Evolutionary conservation across 169 alveolate genomes (phyloP).

Genomic region (Plasmodium gaboni): DNA sequence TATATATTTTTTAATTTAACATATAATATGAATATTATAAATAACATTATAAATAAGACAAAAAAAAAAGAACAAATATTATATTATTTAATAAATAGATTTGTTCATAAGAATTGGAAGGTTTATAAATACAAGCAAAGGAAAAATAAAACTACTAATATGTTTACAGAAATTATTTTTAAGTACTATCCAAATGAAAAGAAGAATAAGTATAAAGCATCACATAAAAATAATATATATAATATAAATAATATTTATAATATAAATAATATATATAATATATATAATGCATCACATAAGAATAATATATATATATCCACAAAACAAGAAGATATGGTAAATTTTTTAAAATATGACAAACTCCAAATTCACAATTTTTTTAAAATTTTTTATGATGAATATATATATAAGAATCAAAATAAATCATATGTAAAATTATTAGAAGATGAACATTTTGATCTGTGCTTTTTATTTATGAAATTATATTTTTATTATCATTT

Average conservation of each 20-base stretch:
- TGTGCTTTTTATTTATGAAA: constrained; percentile 62
- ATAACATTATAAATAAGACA: not conserved
- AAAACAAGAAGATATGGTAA: no score
- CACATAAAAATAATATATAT: not conserved
- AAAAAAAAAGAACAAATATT: not conserved
- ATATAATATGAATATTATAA: constrained; percentile 31
- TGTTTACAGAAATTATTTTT: constrained; percentile 28
- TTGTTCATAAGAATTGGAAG: constrained; percentile 39
- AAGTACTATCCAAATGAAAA: constrained; percentile 28
- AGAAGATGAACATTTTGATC: constrained; percentile 41
- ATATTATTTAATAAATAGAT: constrained; percentile 36
- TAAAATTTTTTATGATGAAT: constrained; percentile 53
- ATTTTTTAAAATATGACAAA: constrained; percentile 25
- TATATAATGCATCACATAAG: not conserved
- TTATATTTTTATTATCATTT: constrained; percentile 27
- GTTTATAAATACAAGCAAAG: constrained; percentile 7
- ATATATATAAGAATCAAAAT: constrained; percentile 52
- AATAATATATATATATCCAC: not conserved
- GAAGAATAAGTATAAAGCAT: not conserved
- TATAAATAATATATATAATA: not conserved
- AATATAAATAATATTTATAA: not conserved
- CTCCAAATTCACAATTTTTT: constrained; percentile 26
- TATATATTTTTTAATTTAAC: constrained; percentile 56
- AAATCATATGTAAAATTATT: constrained; percentile 24
- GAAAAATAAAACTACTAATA: not conserved